phyloP scores from a whole-genome alignment of 306 rosid genomes.

The Amphicarpaea edgeworthii region DNA sequence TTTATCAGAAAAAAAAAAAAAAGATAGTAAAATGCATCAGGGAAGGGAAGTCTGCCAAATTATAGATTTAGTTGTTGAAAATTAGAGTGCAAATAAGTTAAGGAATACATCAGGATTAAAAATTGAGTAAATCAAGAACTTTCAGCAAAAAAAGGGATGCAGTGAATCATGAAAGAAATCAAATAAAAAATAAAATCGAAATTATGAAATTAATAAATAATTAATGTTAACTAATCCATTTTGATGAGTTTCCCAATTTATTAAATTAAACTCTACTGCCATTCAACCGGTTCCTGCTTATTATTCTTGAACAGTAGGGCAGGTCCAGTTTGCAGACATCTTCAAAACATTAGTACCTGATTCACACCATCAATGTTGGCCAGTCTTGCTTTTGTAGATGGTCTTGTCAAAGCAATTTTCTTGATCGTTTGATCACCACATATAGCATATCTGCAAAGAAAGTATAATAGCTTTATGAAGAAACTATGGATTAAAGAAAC shows the following conservation, averaged over 20 bases:
- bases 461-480: slow-evolving; percentile 7
- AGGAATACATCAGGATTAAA: neutral
- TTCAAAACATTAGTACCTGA: slow-evolving; percentile 65
- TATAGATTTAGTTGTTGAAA: slow-evolving; percentile 10
- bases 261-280: slow-evolving; percentile 3
- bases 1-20: neutral
- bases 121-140: slow-evolving; percentile 1
- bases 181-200: slow-evolving; percentile 10
- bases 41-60: slow-evolving; percentile 4
- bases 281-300: slow-evolving; percentile 22
- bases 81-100: neutral
- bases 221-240: slow-evolving; percentile 25
- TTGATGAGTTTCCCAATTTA: slow-evolving; percentile 26
- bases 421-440: slow-evolving; percentile 89
- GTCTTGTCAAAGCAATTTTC: slow-evolving; percentile 79
- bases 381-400: slow-evolving; percentile 88
- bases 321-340: slow-evolving; percentile 19
- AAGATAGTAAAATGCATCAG: neutral
- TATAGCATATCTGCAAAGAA: slow-evolving; percentile 74
- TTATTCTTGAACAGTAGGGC: slow-evolving; percentile 27
- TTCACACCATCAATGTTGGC: slow-evolving; percentile 91
- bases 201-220: slow-evolving; percentile 10
- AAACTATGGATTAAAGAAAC: slow-evolving; percentile 31
- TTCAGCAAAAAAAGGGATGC: neutral
- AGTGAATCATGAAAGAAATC: slow-evolving; percentile 1